These are phyloP conservation scores for Dictyostelium capitatum DNA, from an alignment of 78 protist species.

Conservation along the genomic window DNA sequence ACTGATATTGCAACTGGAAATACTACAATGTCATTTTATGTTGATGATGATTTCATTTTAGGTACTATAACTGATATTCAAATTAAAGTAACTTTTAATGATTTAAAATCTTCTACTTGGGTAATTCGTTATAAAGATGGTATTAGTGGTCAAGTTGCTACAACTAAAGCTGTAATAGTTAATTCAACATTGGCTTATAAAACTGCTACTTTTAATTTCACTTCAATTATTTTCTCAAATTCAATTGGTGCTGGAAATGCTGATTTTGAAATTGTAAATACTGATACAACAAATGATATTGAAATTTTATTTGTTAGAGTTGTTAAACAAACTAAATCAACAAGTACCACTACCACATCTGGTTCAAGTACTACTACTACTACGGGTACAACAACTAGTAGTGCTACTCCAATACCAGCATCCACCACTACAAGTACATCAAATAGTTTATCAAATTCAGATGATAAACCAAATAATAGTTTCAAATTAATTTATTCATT, in stretches of 20 bases:
- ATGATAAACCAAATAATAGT: too few species aligned
- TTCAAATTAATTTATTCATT: too few species aligned
- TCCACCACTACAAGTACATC: too few species aligned
- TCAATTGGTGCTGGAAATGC: neutral
- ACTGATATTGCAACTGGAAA: slow-evolving; percentile 27
- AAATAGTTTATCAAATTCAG: too few species aligned
- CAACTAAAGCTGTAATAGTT: too few species aligned
- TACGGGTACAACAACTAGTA: neutral
- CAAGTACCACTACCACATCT: neutral
- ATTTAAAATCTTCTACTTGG: neutral
- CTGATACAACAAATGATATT: slow-evolving; percentile 10
- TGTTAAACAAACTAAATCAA: slow-evolving; percentile 2
- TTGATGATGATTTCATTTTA: slow-evolving; percentile 10
- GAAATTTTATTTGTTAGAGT: slow-evolving; percentile 41
- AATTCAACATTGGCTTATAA: neutral
- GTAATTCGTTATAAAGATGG: neutral
- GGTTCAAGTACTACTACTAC: neutral
- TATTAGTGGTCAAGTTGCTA: too few species aligned
- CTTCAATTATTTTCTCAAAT: slow-evolving; percentile 9
- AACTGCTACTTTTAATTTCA: slow-evolving; percentile 40
- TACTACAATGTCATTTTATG: slow-evolving; percentile 34
- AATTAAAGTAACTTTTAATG: slow-evolving; percentile 44
- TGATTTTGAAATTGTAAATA: slow-evolving; percentile 30
- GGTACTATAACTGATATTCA: neutral
- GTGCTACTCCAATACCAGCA: too few species aligned